Base-by-base conservation (phyloP, 1,284 basidiomycete species). In the Schizophyllum commune region DNA sequence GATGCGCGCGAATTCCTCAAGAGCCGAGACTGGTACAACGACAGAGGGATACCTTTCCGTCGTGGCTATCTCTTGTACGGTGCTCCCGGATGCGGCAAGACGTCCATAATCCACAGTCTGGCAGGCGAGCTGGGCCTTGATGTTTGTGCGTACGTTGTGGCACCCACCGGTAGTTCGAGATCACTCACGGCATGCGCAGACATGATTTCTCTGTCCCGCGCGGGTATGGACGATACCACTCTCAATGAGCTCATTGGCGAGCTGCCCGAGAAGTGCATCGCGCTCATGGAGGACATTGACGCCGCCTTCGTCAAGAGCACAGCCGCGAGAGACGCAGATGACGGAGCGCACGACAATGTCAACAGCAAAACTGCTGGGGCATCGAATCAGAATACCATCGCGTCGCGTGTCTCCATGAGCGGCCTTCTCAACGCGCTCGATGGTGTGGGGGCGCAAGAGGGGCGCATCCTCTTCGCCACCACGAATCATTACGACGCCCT, bases 271-370 rank as follows among this genome's bases (percentile, higher is more conserved):
- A 78, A 81, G 64, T 88, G 85, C 65, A 86, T 93, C 61, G 84
- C 88, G 0, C 75, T 93, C 21, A 88, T 93, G 81, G 91, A 93
- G 72, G 91, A 91, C 68, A 86, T 91, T 61, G 89, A 91, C 64
- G 88, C 84, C 3, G 87, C 86, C 0, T 88, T 90, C 70, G 80
- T 80, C 52, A 79, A 81, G 60, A 78, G 78, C 32, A 66, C 89
- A 47, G 83, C n/a, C 52, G 59, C 32, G 60, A 20, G 57, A 8
- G 39, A 47, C 17, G 8, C 39, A 9, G 39, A 11, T 47, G 39
- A 47, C 39, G 39, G 17, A 17, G 39, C 39, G 39, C 13, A 47
- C 9, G 39, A 47, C 9, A 9, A 47, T 3, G 2, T 9, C 39
- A 47, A 47, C 13, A 17, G 9, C 4, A 47, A 47, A 8, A 3